A percentile compares a stretch with the other conserved stretches of the same genome.
phyloP scores from a whole-genome alignment of 108 stramenopile species.

The Cyclotella kingstonii region DNA sequence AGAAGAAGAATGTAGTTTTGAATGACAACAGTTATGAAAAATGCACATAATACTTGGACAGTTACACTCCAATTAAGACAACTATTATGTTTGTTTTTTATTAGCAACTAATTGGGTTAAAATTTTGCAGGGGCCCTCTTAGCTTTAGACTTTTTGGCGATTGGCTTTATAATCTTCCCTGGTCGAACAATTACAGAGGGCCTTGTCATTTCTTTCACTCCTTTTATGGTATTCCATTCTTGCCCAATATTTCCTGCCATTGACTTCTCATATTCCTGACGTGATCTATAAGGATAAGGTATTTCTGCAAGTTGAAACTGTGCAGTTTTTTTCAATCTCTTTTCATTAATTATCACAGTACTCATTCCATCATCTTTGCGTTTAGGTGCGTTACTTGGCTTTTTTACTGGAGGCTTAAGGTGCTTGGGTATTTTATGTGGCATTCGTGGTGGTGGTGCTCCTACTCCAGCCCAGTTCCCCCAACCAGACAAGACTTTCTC shows the following conservation, averaged over 20 bases:
- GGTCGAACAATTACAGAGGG: conserved; percentile 88
- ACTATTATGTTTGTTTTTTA: neutral
- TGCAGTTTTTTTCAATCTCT: conserved; percentile 84
- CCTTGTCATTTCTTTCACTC: conserved; percentile 84
- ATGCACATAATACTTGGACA: too few relatives aligned
- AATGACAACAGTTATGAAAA: too few relatives aligned
- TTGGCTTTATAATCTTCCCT: conserved; percentile 93
- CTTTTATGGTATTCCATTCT: conserved; percentile 93
- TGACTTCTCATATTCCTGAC: conserved; percentile 94
- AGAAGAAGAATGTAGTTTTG: too few relatives aligned
- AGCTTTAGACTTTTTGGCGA: conserved; percentile 72
- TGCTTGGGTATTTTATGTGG: conserved; percentile 60
- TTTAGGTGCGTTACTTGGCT: conserved; percentile 38
- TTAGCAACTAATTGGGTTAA: conserved; percentile 19
- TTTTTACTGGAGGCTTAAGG: conserved; percentile 58
- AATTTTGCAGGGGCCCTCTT: conserved; percentile 73
- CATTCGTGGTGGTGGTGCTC: conserved; percentile 70
- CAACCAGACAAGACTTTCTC: conserved; percentile 69
- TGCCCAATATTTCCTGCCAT: conserved; percentile 90
- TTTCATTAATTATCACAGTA: conserved; percentile 92
- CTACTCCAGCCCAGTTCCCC: conserved; percentile 90
- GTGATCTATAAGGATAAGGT: conserved; percentile 93
- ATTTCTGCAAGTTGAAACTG: conserved; percentile 86
- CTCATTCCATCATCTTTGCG: conserved; percentile 79
- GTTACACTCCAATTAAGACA: too few relatives aligned